These are phyloP conservation scores for Obelidium mucronatum DNA, from an alignment of 192 early-diverging fungal species.

Conservation along the genomic window DNA sequence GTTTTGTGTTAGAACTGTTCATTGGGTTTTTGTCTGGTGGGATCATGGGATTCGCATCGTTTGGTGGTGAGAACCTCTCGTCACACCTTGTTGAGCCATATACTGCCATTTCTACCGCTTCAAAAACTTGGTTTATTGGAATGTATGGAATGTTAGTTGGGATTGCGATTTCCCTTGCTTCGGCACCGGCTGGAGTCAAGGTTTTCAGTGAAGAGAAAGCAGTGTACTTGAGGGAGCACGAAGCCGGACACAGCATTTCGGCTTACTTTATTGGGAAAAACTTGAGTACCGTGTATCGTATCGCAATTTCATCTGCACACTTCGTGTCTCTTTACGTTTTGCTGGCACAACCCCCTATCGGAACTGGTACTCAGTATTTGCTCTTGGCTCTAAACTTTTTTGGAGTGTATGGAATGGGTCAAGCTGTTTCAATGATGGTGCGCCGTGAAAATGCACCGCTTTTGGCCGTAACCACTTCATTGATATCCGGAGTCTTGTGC, in stretches of 20 bases:
- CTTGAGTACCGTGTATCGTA: constrained; percentile 36
- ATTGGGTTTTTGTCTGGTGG: constrained; percentile 45
- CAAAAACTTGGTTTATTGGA: constrained; percentile 31
- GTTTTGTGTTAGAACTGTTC: constrained; percentile 49
- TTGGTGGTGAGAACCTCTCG: constrained; percentile 1
- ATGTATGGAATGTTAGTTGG: constrained; percentile 44
- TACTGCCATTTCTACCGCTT: constrained; percentile 19
- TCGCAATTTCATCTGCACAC: constrained; percentile 39
- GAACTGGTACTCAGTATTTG: constrained; percentile 23
- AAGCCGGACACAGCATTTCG: constrained; percentile 46
- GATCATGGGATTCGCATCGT: constrained; percentile 37
- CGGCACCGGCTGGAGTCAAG: constrained; percentile 56
- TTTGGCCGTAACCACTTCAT: constrained; percentile 35
- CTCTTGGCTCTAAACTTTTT: constrained; percentile 48
- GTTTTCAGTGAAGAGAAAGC: constrained; percentile 57
- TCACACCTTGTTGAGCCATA: constrained; percentile 8
- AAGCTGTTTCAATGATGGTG: constrained; percentile 43
- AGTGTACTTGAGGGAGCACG: constrained; percentile 55
- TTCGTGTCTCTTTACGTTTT: constrained; percentile 38
- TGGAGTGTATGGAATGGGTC: constrained; percentile 36
- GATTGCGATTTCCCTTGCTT: constrained; percentile 45
- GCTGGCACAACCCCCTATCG: constrained; percentile 35
- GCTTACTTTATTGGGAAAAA: constrained; percentile 46
- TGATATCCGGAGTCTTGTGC: constrained; percentile 40
- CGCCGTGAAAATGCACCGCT: constrained; percentile 41